Percentiles rank a stretch among this genome's conserved stretches.
phyloP scores from a whole-genome alignment of 148 eudicot genomes.

The Tetragonia tetragonoides region DNA sequence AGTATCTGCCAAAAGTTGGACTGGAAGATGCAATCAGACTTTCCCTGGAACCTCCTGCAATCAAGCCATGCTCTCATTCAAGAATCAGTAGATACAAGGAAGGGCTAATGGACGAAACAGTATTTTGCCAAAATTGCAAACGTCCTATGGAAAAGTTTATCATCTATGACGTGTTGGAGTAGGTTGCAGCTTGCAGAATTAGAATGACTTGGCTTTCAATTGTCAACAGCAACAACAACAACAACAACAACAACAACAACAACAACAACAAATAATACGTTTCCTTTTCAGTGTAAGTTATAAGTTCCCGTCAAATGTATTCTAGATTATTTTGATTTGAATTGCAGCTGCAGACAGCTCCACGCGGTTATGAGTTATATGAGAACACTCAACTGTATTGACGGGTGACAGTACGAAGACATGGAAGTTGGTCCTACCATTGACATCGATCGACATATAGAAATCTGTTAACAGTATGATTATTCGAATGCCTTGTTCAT shows the following conservation, averaged over 20 bases:
- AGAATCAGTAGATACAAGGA: slow-evolving; percentile 35
- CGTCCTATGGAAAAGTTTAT: slow-evolving; percentile 39
- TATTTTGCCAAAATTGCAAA: slow-evolving; percentile 46
- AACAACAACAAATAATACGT: no score
- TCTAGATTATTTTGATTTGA: neutral
- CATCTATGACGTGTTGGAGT: slow-evolving; percentile 23
- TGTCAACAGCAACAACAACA: no score
- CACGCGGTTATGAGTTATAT: no score
- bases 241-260: no score
- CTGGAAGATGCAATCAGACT: slow-evolving; percentile 48
- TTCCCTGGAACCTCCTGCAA: slow-evolving; percentile 30
- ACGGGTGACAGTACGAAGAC: no score
- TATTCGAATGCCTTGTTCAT: neutral
- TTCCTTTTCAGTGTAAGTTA: neutral
- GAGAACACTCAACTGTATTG: no score
- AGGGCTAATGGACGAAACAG: slow-evolving; percentile 30
- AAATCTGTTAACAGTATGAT: no score
- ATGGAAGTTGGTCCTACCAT: neutral
- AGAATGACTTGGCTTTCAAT: neutral
- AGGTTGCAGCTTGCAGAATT: neutral
- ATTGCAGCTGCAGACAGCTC: neutral
- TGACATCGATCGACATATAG: neutral
- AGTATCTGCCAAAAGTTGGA: slow-evolving; percentile 40
- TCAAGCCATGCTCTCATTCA: slow-evolving; percentile 41
- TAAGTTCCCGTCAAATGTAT: neutral